Percentiles rank a stretch among this genome's conserved stretches.
These are phyloP conservation scores for Penicillium sp. DNA, from an alignment of 2,329 filamentous ascomycete genomes.

Conservation along the genomic window DNA sequence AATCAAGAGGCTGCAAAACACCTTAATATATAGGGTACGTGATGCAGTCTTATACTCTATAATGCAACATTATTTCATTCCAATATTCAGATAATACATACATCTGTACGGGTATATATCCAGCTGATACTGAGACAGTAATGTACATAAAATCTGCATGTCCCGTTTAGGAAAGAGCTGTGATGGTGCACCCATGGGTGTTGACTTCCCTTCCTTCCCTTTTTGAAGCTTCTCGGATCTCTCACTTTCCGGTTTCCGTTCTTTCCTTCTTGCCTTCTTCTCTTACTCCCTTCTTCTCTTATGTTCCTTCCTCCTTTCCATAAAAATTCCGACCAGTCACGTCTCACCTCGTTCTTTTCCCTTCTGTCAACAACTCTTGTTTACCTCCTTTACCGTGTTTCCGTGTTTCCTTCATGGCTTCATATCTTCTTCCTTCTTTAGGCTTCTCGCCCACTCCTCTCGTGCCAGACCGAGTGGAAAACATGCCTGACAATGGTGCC, in stretches of 20 bases:
- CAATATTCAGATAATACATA: background rate
- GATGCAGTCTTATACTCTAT: background rate
- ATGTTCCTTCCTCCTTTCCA: background rate
- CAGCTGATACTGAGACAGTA: too few relatives aligned
- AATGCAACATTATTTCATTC: too few relatives aligned
- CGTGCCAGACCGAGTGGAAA: background rate
- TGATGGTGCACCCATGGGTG: background rate
- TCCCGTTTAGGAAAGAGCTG: background rate
- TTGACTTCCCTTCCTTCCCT: background rate
- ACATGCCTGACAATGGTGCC: background rate
- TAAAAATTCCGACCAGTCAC: background rate
- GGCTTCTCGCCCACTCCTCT: background rate
- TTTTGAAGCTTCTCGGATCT: too few relatives aligned
- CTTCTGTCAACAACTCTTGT: background rate
- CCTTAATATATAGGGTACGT: background rate
- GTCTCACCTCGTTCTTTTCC: background rate
- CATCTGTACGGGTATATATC: too few relatives aligned
- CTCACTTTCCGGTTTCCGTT: too few relatives aligned
- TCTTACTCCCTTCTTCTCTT: background rate
- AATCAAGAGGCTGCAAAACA: background rate
- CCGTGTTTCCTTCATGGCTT: background rate
- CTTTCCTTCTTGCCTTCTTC: background rate
- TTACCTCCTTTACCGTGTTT: background rate
- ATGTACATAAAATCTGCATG: background rate
- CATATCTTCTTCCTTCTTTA: constrained; percentile 3